Evolutionary conservation across 2,329 filamentous ascomycete genomes (phyloP).

Genomic region (Ramularia collo-cygni): DNA sequence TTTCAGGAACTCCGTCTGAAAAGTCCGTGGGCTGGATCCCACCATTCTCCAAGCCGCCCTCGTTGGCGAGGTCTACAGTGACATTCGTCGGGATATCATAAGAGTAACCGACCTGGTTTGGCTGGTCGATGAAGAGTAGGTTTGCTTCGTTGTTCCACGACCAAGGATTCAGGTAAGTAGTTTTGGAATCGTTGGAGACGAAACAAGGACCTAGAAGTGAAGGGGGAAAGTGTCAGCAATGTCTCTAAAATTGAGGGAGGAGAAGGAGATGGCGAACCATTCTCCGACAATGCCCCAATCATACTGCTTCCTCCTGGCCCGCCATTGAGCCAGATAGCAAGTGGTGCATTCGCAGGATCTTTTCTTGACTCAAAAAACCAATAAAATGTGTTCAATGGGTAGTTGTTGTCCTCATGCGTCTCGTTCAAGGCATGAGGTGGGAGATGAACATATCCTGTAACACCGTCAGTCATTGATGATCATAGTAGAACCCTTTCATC

Average conservation of each 20-base stretch:
- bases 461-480: background rate
- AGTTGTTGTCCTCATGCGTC: slow-evolving; percentile 35
- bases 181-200: slow-evolving; percentile 18
- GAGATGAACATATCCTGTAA: slow-evolving; percentile 34
- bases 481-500: background rate
- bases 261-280: slow-evolving; percentile 28
- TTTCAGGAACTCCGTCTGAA: slow-evolving; percentile 31
- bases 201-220: no score
- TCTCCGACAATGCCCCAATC: slow-evolving; percentile 38
- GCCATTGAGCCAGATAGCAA: slow-evolving; percentile 55
- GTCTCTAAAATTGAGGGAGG: background rate
- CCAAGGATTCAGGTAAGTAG: slow-evolving; percentile 47
- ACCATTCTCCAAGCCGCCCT: slow-evolving; percentile 4
- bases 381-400: slow-evolving; percentile 48
- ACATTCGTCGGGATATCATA: slow-evolving; percentile 30
- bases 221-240: background rate
- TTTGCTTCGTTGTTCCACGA: slow-evolving; percentile 55
- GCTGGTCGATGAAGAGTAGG: slow-evolving; percentile 44
- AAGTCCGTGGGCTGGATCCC: slow-evolving; percentile 18
- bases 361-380: slow-evolving; percentile 58
- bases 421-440: slow-evolving; percentile 25
- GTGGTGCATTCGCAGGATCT: slow-evolving; percentile 48
- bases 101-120: slow-evolving; percentile 27
- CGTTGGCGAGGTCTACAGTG: slow-evolving; percentile 16
- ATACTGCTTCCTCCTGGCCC: slow-evolving; percentile 51